These are phyloP conservation scores for Clonostachys rosea DNA, from an alignment of 2,329 filamentous ascomycete species.

Conservation along the genomic window DNA sequence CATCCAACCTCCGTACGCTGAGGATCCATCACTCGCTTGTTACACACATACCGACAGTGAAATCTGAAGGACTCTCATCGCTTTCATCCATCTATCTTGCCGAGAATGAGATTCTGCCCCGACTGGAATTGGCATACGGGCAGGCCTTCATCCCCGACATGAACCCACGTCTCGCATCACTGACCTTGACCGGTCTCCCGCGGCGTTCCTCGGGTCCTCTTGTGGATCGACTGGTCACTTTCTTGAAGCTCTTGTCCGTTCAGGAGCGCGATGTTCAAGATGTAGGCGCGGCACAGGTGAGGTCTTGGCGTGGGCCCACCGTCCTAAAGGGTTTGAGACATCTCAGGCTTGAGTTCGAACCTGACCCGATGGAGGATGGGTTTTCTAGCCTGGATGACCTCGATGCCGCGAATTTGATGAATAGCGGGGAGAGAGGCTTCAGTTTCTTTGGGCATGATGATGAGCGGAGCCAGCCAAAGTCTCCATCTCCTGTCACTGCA, in stretches of 20 bases:
- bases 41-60: constrained; percentile 45
- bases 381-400: constrained; percentile 22
- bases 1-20: constrained; percentile 46
- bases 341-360: constrained; percentile 49
- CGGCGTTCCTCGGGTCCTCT: constrained; percentile 46
- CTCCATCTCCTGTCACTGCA: background rate
- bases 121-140: constrained; percentile 40
- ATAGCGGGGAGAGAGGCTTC: constrained; percentile 29
- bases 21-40: constrained; percentile 57
- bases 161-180: constrained; percentile 47
- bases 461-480: background rate
- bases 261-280: constrained; percentile 44
- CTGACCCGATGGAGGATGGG: constrained; percentile 30
- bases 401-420: constrained; percentile 36
- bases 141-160: constrained; percentile 46
- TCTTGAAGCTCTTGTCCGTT: constrained; percentile 37
- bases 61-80: constrained; percentile 26
- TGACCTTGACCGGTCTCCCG: constrained; percentile 51
- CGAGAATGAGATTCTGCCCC: constrained; percentile 35
- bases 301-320: constrained; percentile 29
- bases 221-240: constrained; percentile 37
- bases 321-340: constrained; percentile 46
- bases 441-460: constrained; percentile 36
- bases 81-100: constrained; percentile 32
- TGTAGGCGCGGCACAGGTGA: constrained; percentile 3